Conservation (phyloP, 768 basidiomycete genomes). For the Clitopilus hobsonii region DNA sequence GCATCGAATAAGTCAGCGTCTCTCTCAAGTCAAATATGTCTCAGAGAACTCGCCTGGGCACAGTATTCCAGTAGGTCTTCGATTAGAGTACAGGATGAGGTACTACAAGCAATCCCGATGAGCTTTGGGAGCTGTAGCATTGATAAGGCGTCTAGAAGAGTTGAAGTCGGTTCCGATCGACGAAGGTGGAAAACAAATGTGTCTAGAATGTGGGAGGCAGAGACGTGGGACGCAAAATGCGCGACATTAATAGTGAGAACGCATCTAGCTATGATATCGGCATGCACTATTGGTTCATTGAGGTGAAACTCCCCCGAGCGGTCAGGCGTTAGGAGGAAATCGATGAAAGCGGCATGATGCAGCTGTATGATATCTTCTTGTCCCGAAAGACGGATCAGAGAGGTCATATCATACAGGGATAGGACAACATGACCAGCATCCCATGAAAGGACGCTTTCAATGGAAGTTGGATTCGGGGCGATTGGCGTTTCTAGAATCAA, state of each 20-base stretch:
- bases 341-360: background rate
- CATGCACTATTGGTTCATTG: background rate
- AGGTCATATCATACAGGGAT: background rate
- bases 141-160: background rate
- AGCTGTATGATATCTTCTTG: background rate
- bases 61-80: background rate
- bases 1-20: background rate
- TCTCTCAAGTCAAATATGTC: background rate
- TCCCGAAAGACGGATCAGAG: background rate
- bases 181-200: background rate
- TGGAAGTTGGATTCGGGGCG: background rate
- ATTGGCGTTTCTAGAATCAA: background rate
- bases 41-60: background rate
- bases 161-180: background rate
- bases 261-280: background rate
- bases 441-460: background rate
- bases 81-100: background rate
- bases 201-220: background rate
- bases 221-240: background rate
- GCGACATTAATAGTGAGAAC: background rate
- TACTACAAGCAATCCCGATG: background rate
- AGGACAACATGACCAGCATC: background rate
- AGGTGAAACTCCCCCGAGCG: background rate
- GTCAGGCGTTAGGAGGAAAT: background rate
- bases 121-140: background rate